Conservation (phyloP, 1,284 basidiomycete genomes). For the Papiliotrema fonsecae region DNA sequence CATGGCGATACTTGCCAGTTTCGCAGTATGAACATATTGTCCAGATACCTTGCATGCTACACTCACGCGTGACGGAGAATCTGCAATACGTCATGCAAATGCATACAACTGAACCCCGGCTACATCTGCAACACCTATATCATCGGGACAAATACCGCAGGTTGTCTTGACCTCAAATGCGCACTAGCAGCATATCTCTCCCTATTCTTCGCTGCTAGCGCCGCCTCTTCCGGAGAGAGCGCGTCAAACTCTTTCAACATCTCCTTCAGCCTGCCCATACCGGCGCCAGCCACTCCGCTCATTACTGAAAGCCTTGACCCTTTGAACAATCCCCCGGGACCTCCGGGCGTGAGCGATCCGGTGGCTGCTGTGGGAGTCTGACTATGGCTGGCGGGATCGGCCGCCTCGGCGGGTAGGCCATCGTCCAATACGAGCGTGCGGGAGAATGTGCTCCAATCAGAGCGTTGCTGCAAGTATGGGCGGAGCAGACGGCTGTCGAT, state of each 20-base stretch:
- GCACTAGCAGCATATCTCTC: background rate
- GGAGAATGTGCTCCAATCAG: conserved; percentile 59
- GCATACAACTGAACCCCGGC: too few relatives aligned
- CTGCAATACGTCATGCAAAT: too few relatives aligned
- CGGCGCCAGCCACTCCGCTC: conserved; percentile 40
- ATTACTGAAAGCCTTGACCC: conserved; percentile 33
- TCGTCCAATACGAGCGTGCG: conserved; percentile 40
- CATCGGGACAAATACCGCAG: background rate
- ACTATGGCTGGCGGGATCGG: conserved; percentile 5
- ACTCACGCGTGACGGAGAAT: too few relatives aligned
- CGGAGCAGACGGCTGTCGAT: conserved; percentile 82
- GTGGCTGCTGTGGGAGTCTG: too few relatives aligned
- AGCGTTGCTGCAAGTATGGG: conserved; percentile 85
- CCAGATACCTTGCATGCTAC: too few relatives aligned
- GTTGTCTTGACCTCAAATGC: background rate
- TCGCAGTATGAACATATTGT: too few relatives aligned
- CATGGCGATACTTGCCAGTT: too few relatives aligned
- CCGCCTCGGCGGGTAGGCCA: conserved; percentile 8
- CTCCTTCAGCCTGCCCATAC: conserved; percentile 42
- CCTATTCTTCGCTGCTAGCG: conserved; percentile 5
- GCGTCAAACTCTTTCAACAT: conserved; percentile 46
- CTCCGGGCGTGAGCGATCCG: background rate
- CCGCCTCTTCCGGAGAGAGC: conserved; percentile 15
- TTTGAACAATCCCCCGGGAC: conserved; percentile 6
- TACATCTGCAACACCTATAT: too few relatives aligned